Base-by-base conservation (phyloP, 2,329 filamentous ascomycete species). In the Colletotrichum eremochloae region DNA sequence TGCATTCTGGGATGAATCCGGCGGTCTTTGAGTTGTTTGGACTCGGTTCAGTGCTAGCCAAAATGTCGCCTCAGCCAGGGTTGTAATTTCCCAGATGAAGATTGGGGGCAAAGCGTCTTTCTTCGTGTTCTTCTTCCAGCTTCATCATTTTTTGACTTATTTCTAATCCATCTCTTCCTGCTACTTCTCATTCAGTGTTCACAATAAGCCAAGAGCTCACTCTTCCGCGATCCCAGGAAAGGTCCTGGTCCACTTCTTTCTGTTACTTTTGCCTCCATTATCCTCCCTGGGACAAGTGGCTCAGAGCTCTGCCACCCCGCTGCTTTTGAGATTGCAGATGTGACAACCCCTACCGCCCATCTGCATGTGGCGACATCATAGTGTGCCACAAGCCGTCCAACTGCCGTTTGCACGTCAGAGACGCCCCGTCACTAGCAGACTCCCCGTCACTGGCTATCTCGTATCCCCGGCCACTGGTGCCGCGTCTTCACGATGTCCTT, bases 351-450 rank as follows among this genome's bases (percentile, higher is more conserved):
- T 66, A 62, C 69, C 65, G 29, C 68, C 40, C 61, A 63, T 42
- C 60, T 72, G 69, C 69, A 73, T 57, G 72, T 70, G 72, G 72
- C 72, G 64, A 74, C 69, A 73, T 74, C 69, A 70, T 74, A 65
- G 70, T 55, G 53, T 56, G 62, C 46, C 64, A n/a, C 42, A 46
- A 56, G 44, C 50, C 65, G 36, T 24, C 61, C 63, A 72, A 67
- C 60, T 46, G 48, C 20, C 50, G 61, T 53, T 3, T 68, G 38
- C 56, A 58, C 70, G 55, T 67, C 70, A 71, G 67, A 62, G 48
- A 38, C 57, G 48, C n/a, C 38, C 31, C 48, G 42, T 50, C 42
- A 61, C 69, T 63, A 29, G 15, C 42, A 64, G 53, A 33, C 60
- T 61, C 20, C 48, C 40, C 52, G 24, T 55, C 40, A 52, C 67